Base-by-base conservation (phyloP, 2,329 filamentous ascomycete species). In the Colletotrichum eremochloae region DNA sequence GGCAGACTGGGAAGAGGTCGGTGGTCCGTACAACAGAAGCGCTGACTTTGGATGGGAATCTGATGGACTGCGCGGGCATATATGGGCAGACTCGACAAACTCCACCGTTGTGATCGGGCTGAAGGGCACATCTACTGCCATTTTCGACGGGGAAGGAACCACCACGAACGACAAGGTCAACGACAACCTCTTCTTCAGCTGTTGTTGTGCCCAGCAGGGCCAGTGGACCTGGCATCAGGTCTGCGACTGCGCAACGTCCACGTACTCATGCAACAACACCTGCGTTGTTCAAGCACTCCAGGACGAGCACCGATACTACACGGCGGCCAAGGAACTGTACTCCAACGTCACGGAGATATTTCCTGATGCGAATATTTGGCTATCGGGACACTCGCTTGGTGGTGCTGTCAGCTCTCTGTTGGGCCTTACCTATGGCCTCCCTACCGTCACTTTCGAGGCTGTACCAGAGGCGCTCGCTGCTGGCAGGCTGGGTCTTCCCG, bases 81-180 rank as follows among this genome's bases (percentile, higher is more conserved):
- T 99, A 68, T 98, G 96, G 83, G 92, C 93, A 20, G 95, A 98
- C 78, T 90, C 95, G 77, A 89, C 84, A 50, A 98, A 98, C 81
- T 90, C 90, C 46, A 98, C 96, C 1, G 88, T 98, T 65, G 91
- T 98, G 53, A 96, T 98, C 75, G 95, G 94, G 6, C 83, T 99
- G 68, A 99, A 99, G 83, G 96, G 96, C 66, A 98, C 95, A 0
- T 94, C 92, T 1, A 90, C 92, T 2, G 96, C 96, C 15, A 91
- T 98, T 4, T 98, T 98, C 79, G 96, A 98, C 80, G 96, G 96
- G n/a, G 93, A 96, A 48, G 96, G 95, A 63, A 98, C 96, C 1
- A 98, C 96, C 0, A 97, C 95, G 36, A 97, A 97, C 76, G 96
- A 99, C 84, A 99, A 99, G 84, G 86, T 95, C 78, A 99, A 98